Evolutionary conservation across 2,329 filamentous ascomycete species (phyloP).

Genomic region (Xylariaceae sp.): DNA sequence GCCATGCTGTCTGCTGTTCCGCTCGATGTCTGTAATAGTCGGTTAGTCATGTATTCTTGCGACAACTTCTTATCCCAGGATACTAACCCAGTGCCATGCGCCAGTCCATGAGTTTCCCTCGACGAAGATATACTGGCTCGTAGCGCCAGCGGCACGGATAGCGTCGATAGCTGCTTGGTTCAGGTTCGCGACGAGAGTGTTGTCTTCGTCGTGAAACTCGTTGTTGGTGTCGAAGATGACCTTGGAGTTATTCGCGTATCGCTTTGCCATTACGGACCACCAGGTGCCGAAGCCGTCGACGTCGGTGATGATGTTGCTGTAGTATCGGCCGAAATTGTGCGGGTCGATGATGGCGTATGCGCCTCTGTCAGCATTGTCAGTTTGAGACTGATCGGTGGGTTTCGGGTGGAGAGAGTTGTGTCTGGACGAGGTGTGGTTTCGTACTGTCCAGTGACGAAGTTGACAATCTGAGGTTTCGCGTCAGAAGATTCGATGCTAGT

Average conservation of each 20-base stretch:
- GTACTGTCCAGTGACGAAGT: slow-evolving; percentile 21
- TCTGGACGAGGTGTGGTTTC: neutral
- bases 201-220: slow-evolving; percentile 2
- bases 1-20: slow-evolving; percentile 36
- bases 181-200: slow-evolving; percentile 44
- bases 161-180: slow-evolving; percentile 63
- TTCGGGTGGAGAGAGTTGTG: neutral
- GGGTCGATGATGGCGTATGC: slow-evolving; percentile 54
- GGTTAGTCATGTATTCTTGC: neutral
- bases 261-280: slow-evolving; percentile 40
- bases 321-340: slow-evolving; percentile 59
- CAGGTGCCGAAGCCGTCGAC: slow-evolving; percentile 51
- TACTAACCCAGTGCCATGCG: slow-evolving; percentile 36
- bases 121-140: slow-evolving; percentile 50
- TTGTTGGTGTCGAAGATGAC: slow-evolving; percentile 60
- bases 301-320: slow-evolving; percentile 50
- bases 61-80: too few relatives aligned
- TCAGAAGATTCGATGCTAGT: slow-evolving; percentile 4
- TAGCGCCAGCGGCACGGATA: slow-evolving; percentile 58
- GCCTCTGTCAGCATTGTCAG: slow-evolving; percentile 30
- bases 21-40: slow-evolving; percentile 19
- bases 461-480: slow-evolving; percentile 19
- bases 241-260: neutral
- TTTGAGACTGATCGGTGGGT: neutral
- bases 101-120: slow-evolving; percentile 53